Conservation (phyloP, 768 basidiomycete species). For the Kwoniella newhampshirensis region DNA sequence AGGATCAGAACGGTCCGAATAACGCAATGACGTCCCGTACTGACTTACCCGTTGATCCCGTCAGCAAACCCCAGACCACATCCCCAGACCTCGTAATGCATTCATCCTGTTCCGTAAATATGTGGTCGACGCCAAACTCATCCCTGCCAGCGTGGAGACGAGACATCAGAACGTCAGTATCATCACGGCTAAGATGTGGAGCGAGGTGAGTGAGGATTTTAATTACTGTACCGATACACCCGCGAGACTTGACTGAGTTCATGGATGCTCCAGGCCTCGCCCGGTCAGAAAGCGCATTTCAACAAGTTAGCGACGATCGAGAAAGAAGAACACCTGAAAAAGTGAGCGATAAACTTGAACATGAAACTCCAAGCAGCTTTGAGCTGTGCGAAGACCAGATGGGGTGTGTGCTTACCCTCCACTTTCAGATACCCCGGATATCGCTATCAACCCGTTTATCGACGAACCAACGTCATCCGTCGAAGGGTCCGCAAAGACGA, state of each 20-base stretch:
- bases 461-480: conserved; percentile 47
- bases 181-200: conserved; percentile 71
- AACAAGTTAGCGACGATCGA: conserved; percentile 48
- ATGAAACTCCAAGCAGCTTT: no score
- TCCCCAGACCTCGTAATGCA: conserved; percentile 72
- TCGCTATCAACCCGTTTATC: conserved; percentile 51
- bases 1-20: no score
- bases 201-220: conserved; percentile 54
- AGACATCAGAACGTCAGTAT: conserved; percentile 73
- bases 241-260: no score
- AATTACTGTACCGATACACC: no score
- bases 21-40: no score
- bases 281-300: conserved; percentile 46
- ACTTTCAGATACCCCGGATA: conserved; percentile 47
- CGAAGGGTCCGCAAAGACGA: conserved; percentile 47
- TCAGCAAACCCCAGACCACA: conserved; percentile 57
- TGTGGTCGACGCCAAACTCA: conserved; percentile 65
- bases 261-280: conserved; percentile 37
- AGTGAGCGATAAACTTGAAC: conserved; percentile 22
- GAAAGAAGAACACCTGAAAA: conserved; percentile 51
- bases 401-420: background rate
- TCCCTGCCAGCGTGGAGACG: conserved; percentile 61
- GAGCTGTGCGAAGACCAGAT: background rate
- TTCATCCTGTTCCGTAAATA: conserved; percentile 79
- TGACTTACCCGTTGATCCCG: background rate